These are phyloP conservation scores for Alternaria ethzedia DNA, from an alignment of 2,329 filamentous ascomycete species.

Conservation along the genomic window DNA sequence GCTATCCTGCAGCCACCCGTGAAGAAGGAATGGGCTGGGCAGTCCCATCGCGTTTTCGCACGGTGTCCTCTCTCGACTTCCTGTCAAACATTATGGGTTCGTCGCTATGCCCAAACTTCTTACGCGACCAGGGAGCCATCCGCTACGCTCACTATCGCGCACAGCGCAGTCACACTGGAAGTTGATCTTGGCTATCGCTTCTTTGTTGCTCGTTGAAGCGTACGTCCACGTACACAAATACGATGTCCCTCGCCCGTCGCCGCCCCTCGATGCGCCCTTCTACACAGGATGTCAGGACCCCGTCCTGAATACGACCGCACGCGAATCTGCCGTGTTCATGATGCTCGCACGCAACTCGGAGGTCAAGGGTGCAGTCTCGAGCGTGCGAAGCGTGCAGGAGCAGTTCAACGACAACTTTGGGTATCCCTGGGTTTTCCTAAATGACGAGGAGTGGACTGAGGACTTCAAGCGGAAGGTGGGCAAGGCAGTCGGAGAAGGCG, in stretches of 20 bases:
- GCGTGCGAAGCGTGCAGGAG: slow-evolving; percentile 66
- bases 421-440: slow-evolving; percentile 98
- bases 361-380: slow-evolving; percentile 78
- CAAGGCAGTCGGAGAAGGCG: slow-evolving; percentile 83
- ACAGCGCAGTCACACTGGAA: slow-evolving; percentile 12
- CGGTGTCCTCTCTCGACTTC: background rate
- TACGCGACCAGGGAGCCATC: background rate
- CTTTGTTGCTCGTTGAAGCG: slow-evolving; percentile 14
- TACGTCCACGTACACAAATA: slow-evolving; percentile 12
- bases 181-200: background rate
- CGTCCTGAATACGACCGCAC: slow-evolving; percentile 52
- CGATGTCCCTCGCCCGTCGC: slow-evolving; percentile 6
- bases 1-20: background rate
- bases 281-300: slow-evolving; percentile 16
- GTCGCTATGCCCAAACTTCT: background rate
- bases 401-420: slow-evolving; percentile 98
- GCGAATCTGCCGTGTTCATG: slow-evolving; percentile 88
- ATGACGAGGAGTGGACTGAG: slow-evolving; percentile 85
- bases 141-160: background rate
- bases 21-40: background rate
- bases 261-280: slow-evolving; percentile 19
- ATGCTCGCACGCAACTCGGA: slow-evolving; percentile 90
- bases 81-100: background rate
- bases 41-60: background rate
- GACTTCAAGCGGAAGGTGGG: slow-evolving; percentile 83